Base-by-base conservation (phyloP, 176 grass and related monocot genomes). In the Cocos nucifera region DNA sequence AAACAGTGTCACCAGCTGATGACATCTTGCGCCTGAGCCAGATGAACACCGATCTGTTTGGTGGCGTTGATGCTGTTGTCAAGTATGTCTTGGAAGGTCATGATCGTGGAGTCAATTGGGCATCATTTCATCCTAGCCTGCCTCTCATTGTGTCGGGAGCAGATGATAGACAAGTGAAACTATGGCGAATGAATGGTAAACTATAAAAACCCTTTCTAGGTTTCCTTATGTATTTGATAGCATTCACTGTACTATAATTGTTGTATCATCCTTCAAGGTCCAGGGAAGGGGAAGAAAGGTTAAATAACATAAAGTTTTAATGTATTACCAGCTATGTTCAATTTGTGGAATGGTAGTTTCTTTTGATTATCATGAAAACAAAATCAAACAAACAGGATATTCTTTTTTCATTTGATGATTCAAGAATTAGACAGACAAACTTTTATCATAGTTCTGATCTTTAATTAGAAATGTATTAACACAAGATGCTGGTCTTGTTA, bases 161-260 rank as follows among this genome's bases (percentile, higher is more conserved):
- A 56, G 90, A 95, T 64, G 90, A 95, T 61, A 85, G 90, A 1
- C 90, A 95, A 83, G 85, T 95, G 7, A 95, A 95, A 53, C 65
- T 95, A 14, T 89, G 90, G 85, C 80, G 90, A 35, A 95, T 95
- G 85, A 95, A 95, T 15, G 90, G 90, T 95, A 95, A 70, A 59
- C 60, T 6, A 44, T 57, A 9, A 50, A 52, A 51, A 14, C 51
- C 22, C 54, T 4, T 29, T 30, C 30, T 60, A 53, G 51, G 24
- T n/a, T 19, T 54, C 21, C n/a, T 59, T 4, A 44, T 44, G 35
- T 12, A 9, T 44, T 12, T 44, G 10, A 12, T 44, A 39, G 7
- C 35, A 44, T 44, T 12, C 35, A 44, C 9, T 44, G 35, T 44
- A 44, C 35, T 2, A 12, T 44, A 44, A 44, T 44, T 44, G 32